These are phyloP conservation scores for Vaccinium corymbosum DNA, from an alignment of 148 eudicot species.

Conservation along the genomic window DNA sequence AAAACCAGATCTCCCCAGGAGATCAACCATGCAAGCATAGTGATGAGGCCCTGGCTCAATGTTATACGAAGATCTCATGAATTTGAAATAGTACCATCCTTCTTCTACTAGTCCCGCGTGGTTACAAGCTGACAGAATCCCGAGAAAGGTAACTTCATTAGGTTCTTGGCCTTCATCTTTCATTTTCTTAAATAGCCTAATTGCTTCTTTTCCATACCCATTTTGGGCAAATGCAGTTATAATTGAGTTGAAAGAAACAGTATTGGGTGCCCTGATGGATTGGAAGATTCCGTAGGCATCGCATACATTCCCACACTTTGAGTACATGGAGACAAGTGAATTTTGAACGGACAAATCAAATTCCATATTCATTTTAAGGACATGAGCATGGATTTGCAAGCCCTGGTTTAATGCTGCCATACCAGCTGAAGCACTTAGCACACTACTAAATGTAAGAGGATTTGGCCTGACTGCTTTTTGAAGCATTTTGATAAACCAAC, in stretches of 20 bases:
- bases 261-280: conserved; percentile 40
- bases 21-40: conserved; percentile 68
- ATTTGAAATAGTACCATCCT: conserved; percentile 41
- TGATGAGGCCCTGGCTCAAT: conserved; percentile 57
- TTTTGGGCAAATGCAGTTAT: conserved; percentile 52
- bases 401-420: conserved; percentile 48
- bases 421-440: conserved; percentile 51
- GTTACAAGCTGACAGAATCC: conserved; percentile 57
- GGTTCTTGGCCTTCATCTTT: conserved; percentile 27
- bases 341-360: conserved; percentile 52
- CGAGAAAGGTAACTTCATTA: conserved; percentile 54
- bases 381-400: conserved; percentile 45
- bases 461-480: conserved; percentile 39
- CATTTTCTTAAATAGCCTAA: conserved; percentile 35
- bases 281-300: conserved; percentile 43
- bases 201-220: conserved; percentile 48
- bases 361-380: conserved; percentile 37
- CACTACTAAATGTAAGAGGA: conserved; percentile 52
- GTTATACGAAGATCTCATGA: conserved; percentile 37
- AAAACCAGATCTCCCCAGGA: conserved; percentile 58
- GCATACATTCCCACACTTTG: conserved; percentile 53
- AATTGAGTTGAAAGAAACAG: conserved; percentile 57
- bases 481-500: conserved; percentile 49
- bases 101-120: conserved; percentile 52
- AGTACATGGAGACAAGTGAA: conserved; percentile 54